phyloP scores from a whole-genome alignment of 2,329 filamentous ascomycete species.

The Setomelanomma holmii region DNA sequence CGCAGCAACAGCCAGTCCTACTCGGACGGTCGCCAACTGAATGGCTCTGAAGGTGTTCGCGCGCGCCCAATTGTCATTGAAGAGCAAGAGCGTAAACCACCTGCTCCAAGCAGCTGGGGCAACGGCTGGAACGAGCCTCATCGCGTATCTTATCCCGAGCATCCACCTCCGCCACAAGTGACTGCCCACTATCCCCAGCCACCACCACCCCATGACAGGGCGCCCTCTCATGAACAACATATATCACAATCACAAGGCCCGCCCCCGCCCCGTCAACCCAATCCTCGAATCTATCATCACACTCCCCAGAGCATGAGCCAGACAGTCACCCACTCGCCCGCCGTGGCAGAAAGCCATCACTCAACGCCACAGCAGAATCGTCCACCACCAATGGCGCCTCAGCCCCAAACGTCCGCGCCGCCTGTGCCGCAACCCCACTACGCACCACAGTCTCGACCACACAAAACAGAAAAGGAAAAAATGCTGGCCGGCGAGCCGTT shows the following conservation, averaged over 20 bases:
- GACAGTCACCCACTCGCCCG: slow-evolving; percentile 27
- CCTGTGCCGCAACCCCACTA: slow-evolving; percentile 31
- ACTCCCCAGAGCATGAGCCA: slow-evolving; percentile 39
- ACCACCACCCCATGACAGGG: slow-evolving; percentile 21
- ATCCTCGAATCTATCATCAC: slow-evolving; percentile 41
- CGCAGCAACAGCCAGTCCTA: slow-evolving; percentile 20
- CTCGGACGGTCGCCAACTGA: slow-evolving; percentile 30
- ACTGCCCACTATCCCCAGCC: slow-evolving; percentile 31
- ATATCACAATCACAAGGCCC: slow-evolving; percentile 21
- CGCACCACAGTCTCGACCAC: slow-evolving; percentile 33
- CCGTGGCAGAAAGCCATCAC: slow-evolving; percentile 37
- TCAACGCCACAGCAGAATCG: slow-evolving; percentile 31
- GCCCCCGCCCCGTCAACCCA: slow-evolving; percentile 34
- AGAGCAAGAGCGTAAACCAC: slow-evolving; percentile 47
- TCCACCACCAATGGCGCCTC: slow-evolving; percentile 25
- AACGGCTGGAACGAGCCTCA: slow-evolving; percentile 29
- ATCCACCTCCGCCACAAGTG: slow-evolving; percentile 9
- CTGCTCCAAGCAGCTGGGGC: slow-evolving; percentile 27
- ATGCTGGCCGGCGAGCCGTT: slow-evolving; percentile 86
- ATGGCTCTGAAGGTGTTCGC: slow-evolving; percentile 52
- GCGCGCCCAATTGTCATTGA: slow-evolving; percentile 56
- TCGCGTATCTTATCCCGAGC: slow-evolving; percentile 34
- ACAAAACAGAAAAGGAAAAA: slow-evolving; percentile 80
- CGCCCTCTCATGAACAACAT: slow-evolving; percentile 33
- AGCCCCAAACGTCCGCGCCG: slow-evolving; percentile 24